phyloP scores from a whole-genome alignment of 257 asterid genomes.

The Marsdenia floribunda region DNA sequence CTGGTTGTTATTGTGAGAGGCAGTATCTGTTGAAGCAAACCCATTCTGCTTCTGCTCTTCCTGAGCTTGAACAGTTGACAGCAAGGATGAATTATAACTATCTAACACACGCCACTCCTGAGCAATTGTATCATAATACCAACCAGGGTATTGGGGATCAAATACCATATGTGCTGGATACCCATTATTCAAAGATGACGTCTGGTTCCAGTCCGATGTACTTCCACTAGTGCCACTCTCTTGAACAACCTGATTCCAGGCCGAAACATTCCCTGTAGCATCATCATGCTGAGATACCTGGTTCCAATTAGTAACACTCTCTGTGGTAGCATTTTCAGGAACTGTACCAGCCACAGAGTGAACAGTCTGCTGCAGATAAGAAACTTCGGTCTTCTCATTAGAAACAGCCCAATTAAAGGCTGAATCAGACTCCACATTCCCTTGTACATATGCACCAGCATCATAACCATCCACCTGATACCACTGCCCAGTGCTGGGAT shows the following conservation, averaged over 20 bases:
- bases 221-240: conserved; percentile 25
- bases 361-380: conserved; percentile 67
- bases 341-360: conserved; percentile 50
- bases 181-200: conserved; percentile 40
- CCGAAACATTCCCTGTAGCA: conserved; percentile 9
- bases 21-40: conserved; percentile 28
- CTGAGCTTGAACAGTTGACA: conserved; percentile 41
- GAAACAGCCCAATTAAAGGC: conserved; percentile 40
- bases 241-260: conserved; percentile 27
- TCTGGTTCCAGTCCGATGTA: conserved; percentile 52
- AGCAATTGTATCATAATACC: conserved; percentile 76
- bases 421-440: conserved; percentile 23
- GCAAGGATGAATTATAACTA: conserved; percentile 42
- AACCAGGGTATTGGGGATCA: conserved; percentile 92
- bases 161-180: conserved; percentile 88
- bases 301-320: conserved; percentile 46
- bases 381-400: conserved; percentile 44
- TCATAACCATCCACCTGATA: conserved; percentile 60
- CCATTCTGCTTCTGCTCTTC: conserved; percentile 42
- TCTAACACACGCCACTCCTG: conserved; percentile 75
- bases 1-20: conserved; percentile 33
- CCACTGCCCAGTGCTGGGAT: conserved; percentile 74
- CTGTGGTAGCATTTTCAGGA: conserved; percentile 44
- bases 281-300: conserved; percentile 40
- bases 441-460: conserved; percentile 29